Evolutionary conservation across 495 filamentous ascomycete species (phyloP), one percentile per base, ranked within the genome.

Genomic region (Lasiosphaeriaceae sp.): DNA sequence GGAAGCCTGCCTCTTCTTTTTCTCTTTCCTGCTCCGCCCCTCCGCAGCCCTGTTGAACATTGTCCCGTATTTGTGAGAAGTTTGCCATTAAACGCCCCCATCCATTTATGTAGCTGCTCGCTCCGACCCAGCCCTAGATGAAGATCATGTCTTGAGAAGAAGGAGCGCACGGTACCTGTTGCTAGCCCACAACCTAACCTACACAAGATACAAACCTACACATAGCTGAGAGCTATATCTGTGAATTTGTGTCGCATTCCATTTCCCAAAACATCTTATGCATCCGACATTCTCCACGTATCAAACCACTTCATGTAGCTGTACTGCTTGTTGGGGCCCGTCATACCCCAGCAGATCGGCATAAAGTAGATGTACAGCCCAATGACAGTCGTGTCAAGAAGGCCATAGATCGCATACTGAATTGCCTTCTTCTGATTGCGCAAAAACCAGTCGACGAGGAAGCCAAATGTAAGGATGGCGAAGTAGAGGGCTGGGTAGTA

Each of bases 401-500:
- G 60, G 7, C 72, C 77, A 70, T 92, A 96, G 41, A 88, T 66
- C 11, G 69, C 77, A 71, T 82, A 86, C 71, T 84, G 80, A 37
- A 86, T 61, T 46, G 66, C 76, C 69, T 82, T 82, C 23, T 79
- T 66, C 54, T 87, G 72, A 55, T 78, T 86, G 48, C 84, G 79
- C 50, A 87, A 82, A 47, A 87, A 73, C 83, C 90, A 96, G 71
- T 98, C 92, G 52, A 88, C 74, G 53, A 92, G 81, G 77, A 98
- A 98, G 47, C 94, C 95, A 50, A 90, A 83, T 11, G 81, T 85
- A 21, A 98, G 77, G 57, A 98, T 96, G 52, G 94, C 93, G 67
- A 96, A 98, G 76, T 97, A 98, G 3, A 98, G 82, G n/a, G 94
- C 94, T 8, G 94, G 94, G 72, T 97, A 98, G 75, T 98, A 98